Percentiles rank a stretch among this genome's conserved stretches.
phyloP scores from a whole-genome alignment of 805 yeast species.

The Metschnikowia hibisci region DNA sequence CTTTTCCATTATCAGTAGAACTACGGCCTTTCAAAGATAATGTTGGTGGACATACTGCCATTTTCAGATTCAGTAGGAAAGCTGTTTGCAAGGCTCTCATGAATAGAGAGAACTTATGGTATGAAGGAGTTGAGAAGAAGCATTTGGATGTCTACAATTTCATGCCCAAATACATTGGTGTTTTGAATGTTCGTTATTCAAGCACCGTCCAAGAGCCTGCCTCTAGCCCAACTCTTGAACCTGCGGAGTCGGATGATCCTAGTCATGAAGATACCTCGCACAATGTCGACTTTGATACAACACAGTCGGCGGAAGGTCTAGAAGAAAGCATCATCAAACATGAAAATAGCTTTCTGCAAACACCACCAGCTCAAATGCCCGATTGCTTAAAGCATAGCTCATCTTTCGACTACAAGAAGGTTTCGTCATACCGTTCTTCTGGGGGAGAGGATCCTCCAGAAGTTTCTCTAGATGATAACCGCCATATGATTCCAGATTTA shows the following conservation, averaged over 20 bases:
- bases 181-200: slow-evolving; percentile 81
- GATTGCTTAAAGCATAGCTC: neutral
- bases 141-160: slow-evolving; percentile 76
- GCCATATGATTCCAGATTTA: slow-evolving; percentile 84
- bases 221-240: slow-evolving; percentile 11
- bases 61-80: slow-evolving; percentile 81
- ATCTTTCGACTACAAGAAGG: neutral
- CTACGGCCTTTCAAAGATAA: slow-evolving; percentile 86
- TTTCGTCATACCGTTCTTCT: slow-evolving; percentile 1
- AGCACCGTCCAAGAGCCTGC: slow-evolving; percentile 38
- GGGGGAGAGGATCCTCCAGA: slow-evolving; percentile 50
- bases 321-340: neutral
- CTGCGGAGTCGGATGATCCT: slow-evolving; percentile 2
- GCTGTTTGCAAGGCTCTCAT: slow-evolving; percentile 94
- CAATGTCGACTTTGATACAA: neutral
- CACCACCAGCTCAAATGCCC: neutral
- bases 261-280: neutral
- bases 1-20: slow-evolving; percentile 76
- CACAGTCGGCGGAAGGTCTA: neutral
- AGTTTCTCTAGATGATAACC: slow-evolving; percentile 88
- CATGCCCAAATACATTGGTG: slow-evolving; percentile 95
- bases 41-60: slow-evolving; percentile 98
- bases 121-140: slow-evolving; percentile 76
- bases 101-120: slow-evolving; percentile 86
- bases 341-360: neutral